Percentiles rank a stretch among this genome's conserved stretches.
Conservation (phyloP, 2,329 filamentous ascomycete species). For the Penicillium psychrosexuale region DNA sequence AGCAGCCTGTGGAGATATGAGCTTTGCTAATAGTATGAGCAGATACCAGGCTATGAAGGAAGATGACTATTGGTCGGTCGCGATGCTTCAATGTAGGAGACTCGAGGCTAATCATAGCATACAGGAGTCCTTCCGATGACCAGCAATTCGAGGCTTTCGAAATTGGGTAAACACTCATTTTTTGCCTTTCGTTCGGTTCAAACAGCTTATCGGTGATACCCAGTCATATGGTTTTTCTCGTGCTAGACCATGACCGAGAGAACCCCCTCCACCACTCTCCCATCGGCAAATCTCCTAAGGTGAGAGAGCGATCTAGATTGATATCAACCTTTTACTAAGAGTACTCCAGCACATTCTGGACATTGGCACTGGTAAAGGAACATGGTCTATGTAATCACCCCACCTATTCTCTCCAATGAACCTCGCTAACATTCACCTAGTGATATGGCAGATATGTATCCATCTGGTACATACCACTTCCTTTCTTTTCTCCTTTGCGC, state of each 20-base stretch:
- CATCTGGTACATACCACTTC: not conserved
- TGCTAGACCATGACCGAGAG: constrained; percentile 13
- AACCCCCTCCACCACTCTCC: constrained; percentile 18
- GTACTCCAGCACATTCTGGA: constrained; percentile 14
- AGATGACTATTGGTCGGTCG: constrained; percentile 19
- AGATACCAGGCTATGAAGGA: constrained; percentile 19
- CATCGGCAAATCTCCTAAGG: constrained; percentile 13
- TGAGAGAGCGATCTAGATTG: not conserved
- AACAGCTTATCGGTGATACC: not conserved
- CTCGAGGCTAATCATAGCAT: not conserved
- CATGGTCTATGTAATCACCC: constrained; percentile 16
- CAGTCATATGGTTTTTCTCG: constrained; percentile 17
- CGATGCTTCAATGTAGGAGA: not conserved
- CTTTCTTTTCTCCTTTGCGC: not conserved
- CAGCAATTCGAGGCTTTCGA: constrained; percentile 21
- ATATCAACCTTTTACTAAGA: not conserved
- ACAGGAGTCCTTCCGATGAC: constrained; percentile 19
- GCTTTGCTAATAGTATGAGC: not conserved
- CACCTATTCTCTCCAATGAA: not conserved
- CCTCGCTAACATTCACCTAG: not conserved
- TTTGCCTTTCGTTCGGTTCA: not conserved
- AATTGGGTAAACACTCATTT: constrained; percentile 10
- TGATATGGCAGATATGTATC: constrained; percentile 8
- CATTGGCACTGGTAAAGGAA: constrained; percentile 19
- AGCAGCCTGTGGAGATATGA: constrained; percentile 8